Percentiles rank a stretch among this genome's conserved stretches.
Conservation (phyloP, 2,329 filamentous ascomycete genomes). For the Amesomyces nigricolor region DNA sequence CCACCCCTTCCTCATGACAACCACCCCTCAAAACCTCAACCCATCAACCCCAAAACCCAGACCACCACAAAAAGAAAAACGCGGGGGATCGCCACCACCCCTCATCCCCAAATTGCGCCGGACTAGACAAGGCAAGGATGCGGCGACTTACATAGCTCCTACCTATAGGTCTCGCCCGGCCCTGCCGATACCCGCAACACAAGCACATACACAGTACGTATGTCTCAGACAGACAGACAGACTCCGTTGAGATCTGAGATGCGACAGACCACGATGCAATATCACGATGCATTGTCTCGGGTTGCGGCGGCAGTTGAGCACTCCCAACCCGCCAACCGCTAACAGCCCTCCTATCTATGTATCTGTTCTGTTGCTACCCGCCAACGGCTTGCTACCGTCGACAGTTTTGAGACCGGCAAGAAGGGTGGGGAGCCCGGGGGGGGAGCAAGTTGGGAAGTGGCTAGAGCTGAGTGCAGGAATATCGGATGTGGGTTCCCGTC, state of each 20-base stretch:
- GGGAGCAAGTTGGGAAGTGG: background rate
- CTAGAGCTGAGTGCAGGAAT: background rate
- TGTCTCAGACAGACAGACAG: too few species aligned
- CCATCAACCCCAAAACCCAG: background rate
- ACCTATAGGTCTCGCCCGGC: background rate
- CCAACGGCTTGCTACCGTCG: background rate
- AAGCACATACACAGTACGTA: too few species aligned
- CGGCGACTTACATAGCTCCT: background rate
- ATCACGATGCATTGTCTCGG: background rate
- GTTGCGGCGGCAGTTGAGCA: constrained; percentile 4
- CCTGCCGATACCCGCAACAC: constrained; percentile 1
- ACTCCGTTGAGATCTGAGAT: background rate
- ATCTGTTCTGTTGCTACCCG: background rate
- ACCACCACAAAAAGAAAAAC: background rate
- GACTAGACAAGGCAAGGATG: background rate
- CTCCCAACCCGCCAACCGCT: background rate
- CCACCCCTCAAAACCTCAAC: background rate
- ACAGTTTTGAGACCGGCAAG: background rate
- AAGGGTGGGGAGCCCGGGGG: background rate
- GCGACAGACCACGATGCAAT: background rate
- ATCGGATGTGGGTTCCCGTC: constrained; percentile 13
- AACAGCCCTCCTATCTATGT: too few species aligned
- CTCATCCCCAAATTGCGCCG: background rate
- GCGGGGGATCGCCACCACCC: constrained; percentile 8
- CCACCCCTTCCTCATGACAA: background rate